phyloP scores from a whole-genome alignment of 805 yeast species.

The Saccharomycopsis selenospora region DNA sequence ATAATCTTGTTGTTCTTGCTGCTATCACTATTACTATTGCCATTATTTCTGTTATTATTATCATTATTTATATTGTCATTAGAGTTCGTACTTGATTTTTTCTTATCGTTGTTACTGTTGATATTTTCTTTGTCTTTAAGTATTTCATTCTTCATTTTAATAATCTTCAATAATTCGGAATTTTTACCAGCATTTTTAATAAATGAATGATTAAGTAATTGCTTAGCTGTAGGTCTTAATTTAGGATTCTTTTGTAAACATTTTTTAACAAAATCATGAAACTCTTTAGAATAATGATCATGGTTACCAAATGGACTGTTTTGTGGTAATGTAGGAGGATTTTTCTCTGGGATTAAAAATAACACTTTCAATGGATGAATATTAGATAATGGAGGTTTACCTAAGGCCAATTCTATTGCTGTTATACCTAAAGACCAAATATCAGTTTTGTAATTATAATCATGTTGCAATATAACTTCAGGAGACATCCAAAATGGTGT shows the following conservation, averaged over 20 bases:
- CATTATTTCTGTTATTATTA: constrained; percentile 7
- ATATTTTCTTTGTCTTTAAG: constrained; percentile 24
- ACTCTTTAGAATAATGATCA: constrained; percentile 36
- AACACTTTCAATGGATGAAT: constrained; percentile 51
- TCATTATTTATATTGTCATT: constrained; percentile 35
- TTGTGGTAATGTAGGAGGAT: constrained; percentile 35
- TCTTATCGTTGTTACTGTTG: constrained; percentile 25
- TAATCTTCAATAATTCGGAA: constrained; percentile 31
- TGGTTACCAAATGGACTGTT: constrained; percentile 14
- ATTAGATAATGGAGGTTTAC: constrained; percentile 61
- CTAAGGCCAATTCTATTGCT: constrained; percentile 61
- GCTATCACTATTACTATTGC: background rate
- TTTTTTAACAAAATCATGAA: constrained; percentile 57
- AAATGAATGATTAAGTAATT: constrained; percentile 58
- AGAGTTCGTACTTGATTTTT: constrained; percentile 19
- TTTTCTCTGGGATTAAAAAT: constrained; percentile 41
- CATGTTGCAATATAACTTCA: constrained; percentile 67
- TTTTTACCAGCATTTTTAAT: constrained; percentile 36
- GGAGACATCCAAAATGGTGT: constrained; percentile 99
- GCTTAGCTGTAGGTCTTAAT: constrained; percentile 56
- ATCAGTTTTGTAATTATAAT: constrained; percentile 82
- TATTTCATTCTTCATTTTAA: constrained; percentile 36
- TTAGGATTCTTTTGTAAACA: constrained; percentile 70
- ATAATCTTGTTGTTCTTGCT: background rate
- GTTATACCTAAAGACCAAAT: constrained; percentile 93